phyloP scores from a whole-genome alignment of 805 yeast genomes.

The Candida fluviatilis region DNA sequence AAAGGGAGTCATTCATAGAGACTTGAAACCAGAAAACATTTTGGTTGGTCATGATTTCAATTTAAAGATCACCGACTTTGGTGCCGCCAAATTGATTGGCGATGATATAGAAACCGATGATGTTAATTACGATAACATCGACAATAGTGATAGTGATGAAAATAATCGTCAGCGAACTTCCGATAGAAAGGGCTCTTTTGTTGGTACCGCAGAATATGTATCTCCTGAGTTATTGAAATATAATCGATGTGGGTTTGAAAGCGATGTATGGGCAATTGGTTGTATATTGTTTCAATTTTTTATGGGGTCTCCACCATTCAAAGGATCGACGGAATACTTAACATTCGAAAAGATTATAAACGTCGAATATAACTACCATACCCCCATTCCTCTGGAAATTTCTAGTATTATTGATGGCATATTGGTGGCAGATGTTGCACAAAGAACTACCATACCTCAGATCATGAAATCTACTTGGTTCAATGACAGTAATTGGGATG shows the following conservation, averaged over 20 bases:
- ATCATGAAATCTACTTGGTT: constrained; percentile 35
- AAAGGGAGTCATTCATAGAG: constrained; percentile 89
- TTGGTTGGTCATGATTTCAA: constrained; percentile 81
- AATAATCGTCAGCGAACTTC: constrained; percentile 20
- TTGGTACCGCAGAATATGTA: constrained; percentile 77
- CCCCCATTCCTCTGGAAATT: constrained; percentile 28
- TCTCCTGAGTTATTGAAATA: constrained; percentile 82
- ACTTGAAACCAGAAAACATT: constrained; percentile 91
- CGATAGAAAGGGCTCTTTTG: constrained; percentile 63
- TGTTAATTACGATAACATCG: constrained; percentile 31
- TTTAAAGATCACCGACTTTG: constrained; percentile 92
- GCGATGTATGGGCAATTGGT: constrained; percentile 94
- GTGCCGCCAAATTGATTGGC: constrained; percentile 83
- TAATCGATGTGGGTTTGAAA: constrained; percentile 76
- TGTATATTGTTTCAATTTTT: constrained; percentile 82
- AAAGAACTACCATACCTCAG: constrained; percentile 29
- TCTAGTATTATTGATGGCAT: constrained; percentile 26
- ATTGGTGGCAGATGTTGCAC: constrained; percentile 28
- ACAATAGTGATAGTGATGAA: constrained; percentile 22
- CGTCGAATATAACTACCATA: constrained; percentile 55
- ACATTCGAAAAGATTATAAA: constrained; percentile 86
- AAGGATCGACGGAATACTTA: constrained; percentile 77
- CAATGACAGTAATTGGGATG: constrained; percentile 36
- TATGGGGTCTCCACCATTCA: constrained; percentile 84
- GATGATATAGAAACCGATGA: constrained; percentile 8